Percentiles rank a stretch among this genome's conserved stretches.
Evolutionary conservation across 345 rosid genomes (phyloP).

Genomic region (Excoecaria cochinchinensis): DNA sequence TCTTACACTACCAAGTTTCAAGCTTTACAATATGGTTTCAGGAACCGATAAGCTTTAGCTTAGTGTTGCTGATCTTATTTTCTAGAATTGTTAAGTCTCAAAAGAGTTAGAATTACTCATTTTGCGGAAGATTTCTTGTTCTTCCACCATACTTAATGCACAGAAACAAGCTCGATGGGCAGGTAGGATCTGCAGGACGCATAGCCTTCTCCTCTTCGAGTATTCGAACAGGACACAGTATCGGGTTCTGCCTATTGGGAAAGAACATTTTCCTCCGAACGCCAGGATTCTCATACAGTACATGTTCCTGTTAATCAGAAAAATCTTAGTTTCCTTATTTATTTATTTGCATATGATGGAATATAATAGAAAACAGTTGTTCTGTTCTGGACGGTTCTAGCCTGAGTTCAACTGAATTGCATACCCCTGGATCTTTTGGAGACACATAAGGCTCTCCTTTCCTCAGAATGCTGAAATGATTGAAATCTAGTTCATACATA

Average conservation of each 20-base stretch:
- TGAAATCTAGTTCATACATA: constrained; percentile 51
- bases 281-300: constrained; percentile 51
- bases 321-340: too few species aligned
- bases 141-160: constrained; percentile 69
- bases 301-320: constrained; percentile 43
- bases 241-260: constrained; percentile 48
- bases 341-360: too few species aligned
- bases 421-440: constrained; percentile 49
- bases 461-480: constrained; percentile 48
- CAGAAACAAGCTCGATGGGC: constrained; percentile 56
- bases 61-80: too few species aligned
- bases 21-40: too few species aligned
- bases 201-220: constrained; percentile 60
- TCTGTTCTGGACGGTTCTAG: too few species aligned
- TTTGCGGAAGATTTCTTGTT: constrained; percentile 63
- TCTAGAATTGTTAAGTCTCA: too few species aligned
- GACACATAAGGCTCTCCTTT: constrained; percentile 52
- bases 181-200: constrained; percentile 55
- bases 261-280: constrained; percentile 43
- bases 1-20: too few species aligned
- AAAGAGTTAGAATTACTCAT: constrained; percentile 38
- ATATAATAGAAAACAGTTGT: too few species aligned
- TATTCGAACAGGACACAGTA: constrained; percentile 51
- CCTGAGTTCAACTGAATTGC: not conserved
- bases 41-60: too few species aligned